Evolutionary conservation across 148 eudicot genomes (phyloP).

Genomic region (Rhododendron ferrugineum): DNA sequence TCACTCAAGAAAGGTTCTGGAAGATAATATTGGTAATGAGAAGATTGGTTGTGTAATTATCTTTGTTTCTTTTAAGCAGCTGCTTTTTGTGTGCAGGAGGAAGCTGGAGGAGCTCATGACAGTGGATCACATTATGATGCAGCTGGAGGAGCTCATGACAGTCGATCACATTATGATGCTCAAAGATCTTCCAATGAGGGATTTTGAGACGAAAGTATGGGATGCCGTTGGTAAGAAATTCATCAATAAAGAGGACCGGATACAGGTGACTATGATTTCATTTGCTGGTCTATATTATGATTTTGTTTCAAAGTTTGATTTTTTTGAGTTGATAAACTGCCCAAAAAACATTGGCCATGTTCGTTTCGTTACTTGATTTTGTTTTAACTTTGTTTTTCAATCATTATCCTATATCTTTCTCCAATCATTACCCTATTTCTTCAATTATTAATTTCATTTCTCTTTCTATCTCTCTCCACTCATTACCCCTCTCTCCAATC

Average conservation of each 20-base stretch:
- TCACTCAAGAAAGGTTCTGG: background rate
- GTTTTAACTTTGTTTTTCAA: too few relatives aligned
- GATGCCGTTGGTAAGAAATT: conserved; percentile 30
- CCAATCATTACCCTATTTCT: too few relatives aligned
- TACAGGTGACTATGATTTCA: conserved; percentile 33
- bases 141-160: conserved; percentile 20
- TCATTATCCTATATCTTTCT: too few relatives aligned
- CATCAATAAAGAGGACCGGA: conserved; percentile 33
- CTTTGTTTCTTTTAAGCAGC: background rate
- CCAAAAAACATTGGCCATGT: background rate
- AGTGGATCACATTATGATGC: conserved; percentile 3
- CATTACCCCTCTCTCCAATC: too few relatives aligned
- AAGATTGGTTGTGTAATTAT: too few relatives aligned
- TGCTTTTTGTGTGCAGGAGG: conserved; percentile 23
- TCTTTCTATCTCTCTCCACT: too few relatives aligned
- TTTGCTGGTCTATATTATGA: background rate
- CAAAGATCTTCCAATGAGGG: conserved; percentile 27
- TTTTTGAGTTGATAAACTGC: conserved; percentile 2
- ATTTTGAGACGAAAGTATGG: conserved; percentile 54
- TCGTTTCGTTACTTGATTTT: too few relatives aligned
- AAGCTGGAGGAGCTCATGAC: conserved; percentile 42
- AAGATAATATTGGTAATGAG: background rate
- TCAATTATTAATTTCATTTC: too few relatives aligned
- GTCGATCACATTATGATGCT: conserved; percentile 21
- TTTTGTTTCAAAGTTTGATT: conserved; percentile 8